Percentiles rank a stretch among this genome's conserved stretches.
Conservation (phyloP, 768 basidiomycete genomes). For the Porphyrellus cyaneotinctus region DNA sequence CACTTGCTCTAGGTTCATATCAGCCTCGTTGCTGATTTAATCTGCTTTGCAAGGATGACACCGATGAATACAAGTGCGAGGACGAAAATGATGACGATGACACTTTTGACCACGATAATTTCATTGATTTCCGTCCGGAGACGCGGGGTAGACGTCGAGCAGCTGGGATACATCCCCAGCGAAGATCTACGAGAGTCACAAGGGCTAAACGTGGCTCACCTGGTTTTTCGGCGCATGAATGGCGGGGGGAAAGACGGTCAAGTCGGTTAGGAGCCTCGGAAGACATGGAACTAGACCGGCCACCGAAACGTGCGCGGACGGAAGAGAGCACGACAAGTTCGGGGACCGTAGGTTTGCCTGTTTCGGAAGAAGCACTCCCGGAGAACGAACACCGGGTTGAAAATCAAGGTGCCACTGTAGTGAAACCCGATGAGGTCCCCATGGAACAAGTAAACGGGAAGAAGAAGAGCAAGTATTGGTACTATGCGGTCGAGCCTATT, state of each 20-base stretch:
- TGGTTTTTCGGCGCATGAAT: constrained; percentile 49
- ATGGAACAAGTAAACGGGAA: constrained; percentile 73
- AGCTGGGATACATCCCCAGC: constrained; percentile 34
- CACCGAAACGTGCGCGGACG: constrained; percentile 70
- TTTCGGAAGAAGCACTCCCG: constrained; percentile 20
- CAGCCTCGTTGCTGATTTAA: constrained; percentile 22
- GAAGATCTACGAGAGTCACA: constrained; percentile 53
- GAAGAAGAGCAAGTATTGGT: constrained; percentile 86
- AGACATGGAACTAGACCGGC: constrained; percentile 50
- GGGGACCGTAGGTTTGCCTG: constrained; percentile 36
- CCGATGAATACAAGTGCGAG: constrained; percentile 62
- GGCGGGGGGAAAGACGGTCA: constrained; percentile 77
- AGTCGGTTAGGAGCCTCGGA: constrained; percentile 54
- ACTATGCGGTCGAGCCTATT: constrained; percentile 78
- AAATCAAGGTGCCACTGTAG: constrained; percentile 55
- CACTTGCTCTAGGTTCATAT: constrained; percentile 9
- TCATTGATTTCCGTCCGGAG: constrained; percentile 38
- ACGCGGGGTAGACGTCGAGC: constrained; percentile 42
- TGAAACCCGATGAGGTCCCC: constrained; percentile 72
- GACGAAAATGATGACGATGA: constrained; percentile 69
- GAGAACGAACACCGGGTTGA: constrained; percentile 45
- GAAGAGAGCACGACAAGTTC: constrained; percentile 66
- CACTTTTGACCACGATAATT: constrained; percentile 38
- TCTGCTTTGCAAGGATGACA: constrained; percentile 45
- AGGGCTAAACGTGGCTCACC: constrained; percentile 50